Percentiles rank a stretch among this genome's conserved stretches.
Conservation (phyloP, 345 rosid species). For the Populus deltoides region DNA sequence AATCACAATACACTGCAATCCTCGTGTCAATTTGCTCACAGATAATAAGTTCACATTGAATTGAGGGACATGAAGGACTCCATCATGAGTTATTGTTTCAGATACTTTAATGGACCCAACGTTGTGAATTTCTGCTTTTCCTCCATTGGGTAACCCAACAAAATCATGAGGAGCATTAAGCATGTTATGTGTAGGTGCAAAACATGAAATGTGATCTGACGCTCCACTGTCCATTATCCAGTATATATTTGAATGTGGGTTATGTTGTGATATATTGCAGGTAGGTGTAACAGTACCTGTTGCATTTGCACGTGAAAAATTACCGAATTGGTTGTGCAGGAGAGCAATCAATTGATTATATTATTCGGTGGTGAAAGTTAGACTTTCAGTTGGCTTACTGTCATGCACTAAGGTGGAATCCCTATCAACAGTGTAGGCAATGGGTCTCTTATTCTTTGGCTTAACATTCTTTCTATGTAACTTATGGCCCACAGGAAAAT, state of each 20-base stretch:
- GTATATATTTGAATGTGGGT: neutral
- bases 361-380: neutral
- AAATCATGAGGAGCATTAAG: neutral
- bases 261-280: neutral
- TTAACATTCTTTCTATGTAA: neutral
- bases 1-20: neutral
- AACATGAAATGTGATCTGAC: neutral
- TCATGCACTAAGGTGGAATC: neutral
- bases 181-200: neutral
- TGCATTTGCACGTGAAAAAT: neutral
- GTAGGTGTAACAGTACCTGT: neutral
- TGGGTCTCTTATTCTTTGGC: neutral
- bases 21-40: constrained; percentile 1
- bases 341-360: neutral
- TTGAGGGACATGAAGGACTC: neutral
- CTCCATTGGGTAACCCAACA: neutral
- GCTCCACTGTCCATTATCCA: constrained; percentile 2
- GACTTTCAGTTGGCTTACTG: neutral
- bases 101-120: neutral
- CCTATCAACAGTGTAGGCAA: neutral
- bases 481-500: neutral
- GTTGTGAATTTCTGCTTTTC: neutral
- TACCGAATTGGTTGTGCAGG: neutral
- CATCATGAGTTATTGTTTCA: neutral
- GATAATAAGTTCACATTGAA: constrained; percentile 16